Evolutionary conservation across 768 basidiomycete genomes (phyloP), one percentile per base, ranked within the genome.

Genomic region (Tricholoma flavovirens): DNA sequence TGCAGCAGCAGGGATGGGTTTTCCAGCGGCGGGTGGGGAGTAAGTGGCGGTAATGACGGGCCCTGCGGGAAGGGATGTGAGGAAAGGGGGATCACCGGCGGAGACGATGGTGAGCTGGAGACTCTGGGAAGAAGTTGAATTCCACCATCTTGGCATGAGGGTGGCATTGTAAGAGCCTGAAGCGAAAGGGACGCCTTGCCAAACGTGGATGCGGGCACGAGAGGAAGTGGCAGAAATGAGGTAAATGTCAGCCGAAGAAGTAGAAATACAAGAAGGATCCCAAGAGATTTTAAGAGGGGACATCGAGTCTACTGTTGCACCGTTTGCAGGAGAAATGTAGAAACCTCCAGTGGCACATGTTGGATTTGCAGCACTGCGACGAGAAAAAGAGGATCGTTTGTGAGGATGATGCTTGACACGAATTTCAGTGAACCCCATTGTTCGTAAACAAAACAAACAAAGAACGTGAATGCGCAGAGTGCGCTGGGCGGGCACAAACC

Each of bases 61-160:
- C 0, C 85, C 88, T 7, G 83, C 83, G 22, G 86, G 82, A 36
- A 83, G 67, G 40, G 74, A 69, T 50, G 76, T 72, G 22, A 80
- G 65, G 74, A 84, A 86, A 3, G 78, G 69, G 2, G 80, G 77
- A 5, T 73, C 58, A 21, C 78, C 80, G 6, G 75, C 61, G 1
- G 77, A 61, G 42, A 89, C 75, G 62, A 90, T 84, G 48, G 73
- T 68, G 55, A 91, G 65, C 63, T 90, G 85, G 15, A 90, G 78
- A 1, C 65, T 63, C 33, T 77, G 67, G 0, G 72, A 65, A 1
- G 72, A 42, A 5, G 83, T 79, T 0, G 79, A 64, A 56, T 88
- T 83, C 87, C 87, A 92, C 88, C 88, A 90, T 17, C 77, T 73
- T 1, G 88, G 83, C 55, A 80, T 66, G 42, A 91, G 66, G 15